Evolutionary conservation across 129 eudicot species (phyloP), one percentile per base, ranked within the genome.

Genomic region (Saussurea involucrata): DNA sequence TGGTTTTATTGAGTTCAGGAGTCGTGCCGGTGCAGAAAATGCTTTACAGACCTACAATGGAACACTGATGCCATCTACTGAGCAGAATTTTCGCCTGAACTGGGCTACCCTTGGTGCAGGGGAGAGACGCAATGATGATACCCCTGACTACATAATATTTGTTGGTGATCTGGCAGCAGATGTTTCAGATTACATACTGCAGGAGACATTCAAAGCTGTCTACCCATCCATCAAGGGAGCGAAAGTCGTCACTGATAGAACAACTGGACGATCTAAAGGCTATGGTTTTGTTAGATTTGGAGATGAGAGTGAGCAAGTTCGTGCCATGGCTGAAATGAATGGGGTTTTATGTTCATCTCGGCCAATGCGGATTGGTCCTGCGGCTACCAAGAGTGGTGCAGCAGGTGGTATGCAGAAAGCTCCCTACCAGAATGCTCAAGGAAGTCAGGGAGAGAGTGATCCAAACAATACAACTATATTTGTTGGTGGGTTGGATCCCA

Each of bases 281-380:
- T 95, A 92, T 76, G 99, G 99, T 63, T 95, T 95, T 87, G 97
- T 95, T 67, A 92, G 85, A 80, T 95, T 95, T 85, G 99, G 86
- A 32, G 99, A 95, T 79, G 99, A 92, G 86, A 68, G 82, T 74
- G 99, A 95, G 74, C 97, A 95, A 73, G 46, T 86, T 28, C 94
- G 97, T 27, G 99, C 99, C n/a, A 95, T 95, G 99, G 81, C 89
- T 63, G 97, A 92, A 87, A 95, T 95, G 99, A 90, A 92, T 78
- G 99, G 99, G 15, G 89, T 85, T 25, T 66, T 82, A 33, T 88
- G 92, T 57, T 88, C 96, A 67, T 85, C 88, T 69, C 85, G 95
- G 89, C 91, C 99, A 49, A 95, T 95, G 96, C 89, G 97, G 21
- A 87, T 88, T 25, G 99, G 99, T 5, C 92, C 97, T 31, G 99